Conservation (phyloP, 1,139 yeast species). For the Geotrichum citri-aurantii region DNA sequence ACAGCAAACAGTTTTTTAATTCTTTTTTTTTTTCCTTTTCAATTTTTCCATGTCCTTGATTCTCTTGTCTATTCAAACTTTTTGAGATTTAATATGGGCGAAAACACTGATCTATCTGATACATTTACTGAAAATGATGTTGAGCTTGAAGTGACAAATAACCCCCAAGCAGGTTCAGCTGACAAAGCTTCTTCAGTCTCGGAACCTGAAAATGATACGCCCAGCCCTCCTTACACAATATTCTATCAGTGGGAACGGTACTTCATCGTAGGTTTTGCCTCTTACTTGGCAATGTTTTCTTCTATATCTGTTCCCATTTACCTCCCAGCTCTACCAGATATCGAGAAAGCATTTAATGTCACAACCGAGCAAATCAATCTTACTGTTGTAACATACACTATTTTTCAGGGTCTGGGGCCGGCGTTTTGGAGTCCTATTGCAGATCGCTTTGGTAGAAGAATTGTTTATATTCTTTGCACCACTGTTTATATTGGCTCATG, state of each 20-base stretch:
- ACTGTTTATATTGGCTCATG: constrained; percentile 51
- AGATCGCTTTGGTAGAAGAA: constrained; percentile 64
- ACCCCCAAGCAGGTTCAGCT: not conserved
- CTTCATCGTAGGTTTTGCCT: constrained; percentile 39
- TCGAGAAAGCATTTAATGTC: constrained; percentile 48
- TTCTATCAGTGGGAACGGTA: constrained; percentile 37
- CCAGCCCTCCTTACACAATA: constrained; percentile 34
- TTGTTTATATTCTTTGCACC: constrained; percentile 52
- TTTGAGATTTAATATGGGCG: not conserved
- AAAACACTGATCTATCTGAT: not conserved
- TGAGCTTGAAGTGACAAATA: not conserved
- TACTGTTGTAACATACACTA: constrained; percentile 63
- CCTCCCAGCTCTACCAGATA: constrained; percentile 60
- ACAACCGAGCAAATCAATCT: constrained; percentile 53
- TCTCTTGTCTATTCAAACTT: not conserved
- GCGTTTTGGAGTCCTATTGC: constrained; percentile 58
- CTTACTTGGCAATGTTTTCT: constrained; percentile 52
- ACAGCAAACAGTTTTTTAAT: too few relatives aligned
- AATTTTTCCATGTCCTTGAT: too few relatives aligned
- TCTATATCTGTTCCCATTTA: constrained; percentile 66
- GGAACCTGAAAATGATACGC: not conserved
- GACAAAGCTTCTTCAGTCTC: not conserved
- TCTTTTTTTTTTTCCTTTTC: too few relatives aligned
- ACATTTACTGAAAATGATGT: not conserved
- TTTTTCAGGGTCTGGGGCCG: constrained; percentile 68